Conservation (phyloP, 306 rosid species). For the Cyclanthera cordifolia region DNA sequence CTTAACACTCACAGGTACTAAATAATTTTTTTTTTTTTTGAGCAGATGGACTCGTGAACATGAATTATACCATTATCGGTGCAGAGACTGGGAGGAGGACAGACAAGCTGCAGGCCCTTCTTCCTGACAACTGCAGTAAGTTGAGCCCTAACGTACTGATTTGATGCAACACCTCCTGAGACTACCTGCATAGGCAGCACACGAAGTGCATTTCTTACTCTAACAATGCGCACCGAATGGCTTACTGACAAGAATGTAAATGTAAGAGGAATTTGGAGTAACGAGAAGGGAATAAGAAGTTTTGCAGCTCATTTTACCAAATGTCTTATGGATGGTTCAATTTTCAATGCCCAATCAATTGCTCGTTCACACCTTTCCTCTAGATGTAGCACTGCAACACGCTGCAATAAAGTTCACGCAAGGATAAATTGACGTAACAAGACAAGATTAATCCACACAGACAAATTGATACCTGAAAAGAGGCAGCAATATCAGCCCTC, state of each 20-base stretch:
- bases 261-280: not conserved
- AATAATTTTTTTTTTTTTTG: too few species aligned
- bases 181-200: constrained; percentile 50
- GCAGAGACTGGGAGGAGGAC: constrained; percentile 95
- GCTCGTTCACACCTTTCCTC: constrained; percentile 94
- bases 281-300: not conserved
- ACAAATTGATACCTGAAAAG: constrained; percentile 69
- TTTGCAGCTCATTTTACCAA: constrained; percentile 40
- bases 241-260: constrained; percentile 7
- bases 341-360: constrained; percentile 81
- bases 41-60: constrained; percentile 12
- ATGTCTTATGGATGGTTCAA: constrained; percentile 76
- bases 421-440: not conserved
- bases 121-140: constrained; percentile 63
- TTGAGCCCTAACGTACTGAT: constrained; percentile 61
- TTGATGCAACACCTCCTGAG: constrained; percentile 96
- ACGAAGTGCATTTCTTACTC: constrained; percentile 13
- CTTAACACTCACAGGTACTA: too few species aligned
- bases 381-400: constrained; percentile 80
- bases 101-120: constrained; percentile 54
- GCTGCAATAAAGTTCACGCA: constrained; percentile 31
- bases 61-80: constrained; percentile 74
- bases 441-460: constrained; percentile 9
- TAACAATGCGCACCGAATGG: constrained; percentile 6
- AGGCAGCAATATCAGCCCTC: constrained; percentile 93